Evolutionary conservation across 2,329 filamentous ascomycete genomes (phyloP).

Genomic region (Penicillium aurantiogriseum): DNA sequence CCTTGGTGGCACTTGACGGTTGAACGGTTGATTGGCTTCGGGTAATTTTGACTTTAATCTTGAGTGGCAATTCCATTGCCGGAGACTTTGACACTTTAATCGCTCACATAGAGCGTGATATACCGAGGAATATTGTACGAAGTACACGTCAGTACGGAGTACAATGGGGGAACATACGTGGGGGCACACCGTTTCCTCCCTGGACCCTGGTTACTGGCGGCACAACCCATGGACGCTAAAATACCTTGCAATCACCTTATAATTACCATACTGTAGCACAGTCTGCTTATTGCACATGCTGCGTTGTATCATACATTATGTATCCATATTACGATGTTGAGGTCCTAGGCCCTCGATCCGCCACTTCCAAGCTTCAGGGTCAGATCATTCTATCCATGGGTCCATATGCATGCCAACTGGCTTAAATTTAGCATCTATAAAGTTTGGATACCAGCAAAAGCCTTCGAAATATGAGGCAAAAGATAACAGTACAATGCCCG

Average conservation of each 20-base stretch:
- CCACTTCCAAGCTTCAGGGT: too few species aligned
- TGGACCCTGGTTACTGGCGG: background rate
- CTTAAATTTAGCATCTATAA: background rate
- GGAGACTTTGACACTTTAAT: background rate
- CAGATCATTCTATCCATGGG: background rate
- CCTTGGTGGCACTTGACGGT: background rate
- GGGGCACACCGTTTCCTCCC: background rate
- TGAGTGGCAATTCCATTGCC: background rate
- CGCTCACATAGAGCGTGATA: background rate
- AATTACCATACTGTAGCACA: background rate
- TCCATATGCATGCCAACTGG: background rate
- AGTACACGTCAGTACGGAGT: background rate
- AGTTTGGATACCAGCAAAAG: background rate
- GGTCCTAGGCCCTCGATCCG: background rate
- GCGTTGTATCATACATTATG: background rate
- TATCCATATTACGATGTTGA: background rate
- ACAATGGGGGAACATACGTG: background rate
- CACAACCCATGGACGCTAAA: background rate
- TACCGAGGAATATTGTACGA: background rate
- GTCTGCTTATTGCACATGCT: background rate
- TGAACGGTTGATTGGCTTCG: background rate
- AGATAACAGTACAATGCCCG: background rate
- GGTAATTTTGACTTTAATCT: background rate
- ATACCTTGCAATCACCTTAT: background rate
- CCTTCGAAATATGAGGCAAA: background rate